Percentiles rank a stretch among this genome's conserved stretches.
phyloP scores from a whole-genome alignment of 352 stramenopile species.

The Phytophthora nicotianae region DNA sequence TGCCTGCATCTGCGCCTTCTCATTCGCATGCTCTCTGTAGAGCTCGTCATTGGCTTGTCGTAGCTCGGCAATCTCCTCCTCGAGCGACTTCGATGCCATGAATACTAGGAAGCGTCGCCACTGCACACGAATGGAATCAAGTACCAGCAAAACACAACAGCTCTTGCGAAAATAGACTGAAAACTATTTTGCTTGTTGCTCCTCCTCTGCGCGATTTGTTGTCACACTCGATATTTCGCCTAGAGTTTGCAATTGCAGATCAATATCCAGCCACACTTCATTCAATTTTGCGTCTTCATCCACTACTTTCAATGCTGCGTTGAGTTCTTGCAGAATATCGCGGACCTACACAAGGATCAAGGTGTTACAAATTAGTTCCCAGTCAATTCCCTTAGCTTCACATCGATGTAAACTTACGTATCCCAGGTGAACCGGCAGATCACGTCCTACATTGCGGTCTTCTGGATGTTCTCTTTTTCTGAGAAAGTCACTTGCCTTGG shows the following conservation, averaged over 20 bases:
- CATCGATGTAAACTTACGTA: constrained; percentile 26
- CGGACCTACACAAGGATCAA: constrained; percentile 24
- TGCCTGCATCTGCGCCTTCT: constrained; percentile 82
- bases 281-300: constrained; percentile 20
- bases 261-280: constrained; percentile 28
- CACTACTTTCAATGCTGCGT: constrained; percentile 23
- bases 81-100: constrained; percentile 38
- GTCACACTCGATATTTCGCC: background rate
- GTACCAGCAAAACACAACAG: background rate
- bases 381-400: no score
- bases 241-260: constrained; percentile 31
- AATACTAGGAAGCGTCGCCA: constrained; percentile 1
- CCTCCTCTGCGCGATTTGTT: background rate
- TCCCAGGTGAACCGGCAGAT: constrained; percentile 30
- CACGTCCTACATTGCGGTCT: constrained; percentile 2
- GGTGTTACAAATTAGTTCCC: background rate
- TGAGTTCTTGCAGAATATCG: constrained; percentile 40
- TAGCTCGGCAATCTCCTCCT: constrained; percentile 60
- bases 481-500: constrained; percentile 51
- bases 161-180: constrained; percentile 32
- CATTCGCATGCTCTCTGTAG: constrained; percentile 69
- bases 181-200: constrained; percentile 14
- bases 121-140: constrained; percentile 5
- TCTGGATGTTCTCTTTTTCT: constrained; percentile 1
- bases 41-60: constrained; percentile 63